A percentile compares a stretch with the other conserved stretches of the same genome.
Evolutionary conservation across 306 rosid genomes (phyloP).

Genomic region (Crataegus laevigata): DNA sequence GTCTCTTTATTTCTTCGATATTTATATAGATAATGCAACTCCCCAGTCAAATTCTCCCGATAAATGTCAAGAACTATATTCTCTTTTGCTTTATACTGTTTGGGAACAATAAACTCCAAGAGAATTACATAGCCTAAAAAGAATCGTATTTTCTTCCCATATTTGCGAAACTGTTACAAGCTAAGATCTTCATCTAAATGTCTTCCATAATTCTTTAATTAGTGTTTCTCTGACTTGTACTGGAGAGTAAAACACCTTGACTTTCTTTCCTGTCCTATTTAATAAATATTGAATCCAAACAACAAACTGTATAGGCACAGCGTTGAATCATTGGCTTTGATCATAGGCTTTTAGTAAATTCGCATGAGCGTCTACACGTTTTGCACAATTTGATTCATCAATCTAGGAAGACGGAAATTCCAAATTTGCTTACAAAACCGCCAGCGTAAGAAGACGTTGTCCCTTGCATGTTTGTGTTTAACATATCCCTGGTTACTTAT

Average conservation of each 20-base stretch:
- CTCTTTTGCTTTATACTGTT: background rate
- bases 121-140: background rate
- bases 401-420: background rate
- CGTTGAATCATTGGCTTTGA: background rate
- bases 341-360: background rate
- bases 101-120: background rate
- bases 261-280: background rate
- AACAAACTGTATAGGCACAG: background rate
- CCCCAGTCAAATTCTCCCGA: background rate
- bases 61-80: background rate
- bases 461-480: background rate
- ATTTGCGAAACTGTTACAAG: background rate
- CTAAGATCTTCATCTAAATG: background rate
- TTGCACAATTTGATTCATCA: background rate
- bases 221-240: background rate
- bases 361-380: background rate
- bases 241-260: background rate
- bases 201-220: background rate
- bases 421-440: background rate
- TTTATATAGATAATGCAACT: background rate
- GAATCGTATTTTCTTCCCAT: background rate
- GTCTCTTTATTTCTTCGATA: background rate
- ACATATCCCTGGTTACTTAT: background rate
- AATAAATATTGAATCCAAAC: background rate
- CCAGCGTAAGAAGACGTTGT: background rate